These are phyloP conservation scores for Huntiella decipiens DNA, from an alignment of 2,329 filamentous ascomycete species.

Conservation along the genomic window DNA sequence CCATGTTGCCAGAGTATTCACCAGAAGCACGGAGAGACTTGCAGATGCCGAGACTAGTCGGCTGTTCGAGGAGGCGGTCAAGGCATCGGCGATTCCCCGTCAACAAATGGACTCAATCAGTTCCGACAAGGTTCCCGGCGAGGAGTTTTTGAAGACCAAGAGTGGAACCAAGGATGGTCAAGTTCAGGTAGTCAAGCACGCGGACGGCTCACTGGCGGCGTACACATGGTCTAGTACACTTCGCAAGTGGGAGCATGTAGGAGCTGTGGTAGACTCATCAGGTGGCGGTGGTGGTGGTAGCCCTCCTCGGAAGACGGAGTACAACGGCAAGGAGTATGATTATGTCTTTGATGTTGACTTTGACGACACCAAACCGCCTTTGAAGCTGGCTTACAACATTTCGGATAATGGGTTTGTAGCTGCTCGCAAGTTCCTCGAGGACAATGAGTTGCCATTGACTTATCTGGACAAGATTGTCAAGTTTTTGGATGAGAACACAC, in stretches of 20 bases:
- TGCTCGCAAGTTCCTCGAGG: constrained; percentile 73
- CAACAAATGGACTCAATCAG: constrained; percentile 71
- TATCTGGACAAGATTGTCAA: constrained; percentile 86
- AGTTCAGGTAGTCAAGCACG: constrained; percentile 74
- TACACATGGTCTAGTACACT: constrained; percentile 66
- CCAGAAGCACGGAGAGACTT: constrained; percentile 45
- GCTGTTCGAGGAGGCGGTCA: constrained; percentile 66
- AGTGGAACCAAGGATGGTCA: constrained; percentile 92
- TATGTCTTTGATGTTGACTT: constrained; percentile 95
- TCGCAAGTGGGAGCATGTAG: constrained; percentile 67
- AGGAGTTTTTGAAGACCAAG: constrained; percentile 65
- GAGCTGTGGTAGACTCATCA: constrained; percentile 81
- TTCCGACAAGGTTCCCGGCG: constrained; percentile 77
- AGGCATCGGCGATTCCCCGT: constrained; percentile 68
- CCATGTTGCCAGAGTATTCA: constrained; percentile 68
- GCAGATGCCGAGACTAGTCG: constrained; percentile 50
- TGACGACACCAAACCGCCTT: constrained; percentile 75
- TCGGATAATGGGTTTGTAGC: constrained; percentile 85
- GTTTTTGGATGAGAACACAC: constrained; percentile 79
- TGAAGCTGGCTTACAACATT: constrained; percentile 88
- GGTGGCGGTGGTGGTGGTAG: constrained; percentile 46
- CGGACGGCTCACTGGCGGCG: constrained; percentile 64
- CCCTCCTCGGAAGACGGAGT: constrained; percentile 41
- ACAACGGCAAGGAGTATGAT: constrained; percentile 78
- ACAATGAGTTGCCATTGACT: constrained; percentile 70